Conservation (phyloP, 2,329 filamentous ascomycete species). For the Scedosporium aurantiacum region DNA sequence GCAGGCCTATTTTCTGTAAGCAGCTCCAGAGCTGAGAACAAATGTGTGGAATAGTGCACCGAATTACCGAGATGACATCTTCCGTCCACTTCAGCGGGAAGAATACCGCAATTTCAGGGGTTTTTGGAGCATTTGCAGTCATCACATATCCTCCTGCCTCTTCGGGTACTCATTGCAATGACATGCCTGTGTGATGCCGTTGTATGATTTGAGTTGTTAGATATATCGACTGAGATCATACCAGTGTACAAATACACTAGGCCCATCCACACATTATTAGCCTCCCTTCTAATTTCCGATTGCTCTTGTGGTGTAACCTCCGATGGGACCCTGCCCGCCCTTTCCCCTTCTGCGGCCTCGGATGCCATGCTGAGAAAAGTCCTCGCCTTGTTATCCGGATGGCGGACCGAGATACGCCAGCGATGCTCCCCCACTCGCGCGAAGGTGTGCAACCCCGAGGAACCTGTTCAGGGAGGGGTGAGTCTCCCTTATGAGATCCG, state of each 20-base stretch:
- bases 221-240: conserved; percentile 63
- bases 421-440: conserved; percentile 77
- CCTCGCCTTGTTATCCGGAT: conserved; percentile 60
- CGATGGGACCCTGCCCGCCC: conserved; percentile 66
- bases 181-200: too few species aligned
- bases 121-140: conserved; percentile 57
- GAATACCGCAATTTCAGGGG: conserved; percentile 43
- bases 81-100: conserved; percentile 52
- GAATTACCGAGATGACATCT: conserved; percentile 61
- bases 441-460: conserved; percentile 61
- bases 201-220: too few species aligned
- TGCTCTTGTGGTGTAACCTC: conserved; percentile 50
- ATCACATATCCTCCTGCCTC: conserved; percentile 68
- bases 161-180: conserved; percentile 42
- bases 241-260: conserved; percentile 54
- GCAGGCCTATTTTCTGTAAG: conserved; percentile 40
- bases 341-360: conserved; percentile 54
- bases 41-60: conserved; percentile 26
- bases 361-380: conserved; percentile 67
- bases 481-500: too few species aligned
- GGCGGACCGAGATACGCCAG: conserved; percentile 52
- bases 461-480: conserved; percentile 51
- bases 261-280: conserved; percentile 49
- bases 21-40: conserved; percentile 7
- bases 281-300: background rate